Base-by-base conservation (phyloP, 257 asterid species). In the Ballota nigra region DNA sequence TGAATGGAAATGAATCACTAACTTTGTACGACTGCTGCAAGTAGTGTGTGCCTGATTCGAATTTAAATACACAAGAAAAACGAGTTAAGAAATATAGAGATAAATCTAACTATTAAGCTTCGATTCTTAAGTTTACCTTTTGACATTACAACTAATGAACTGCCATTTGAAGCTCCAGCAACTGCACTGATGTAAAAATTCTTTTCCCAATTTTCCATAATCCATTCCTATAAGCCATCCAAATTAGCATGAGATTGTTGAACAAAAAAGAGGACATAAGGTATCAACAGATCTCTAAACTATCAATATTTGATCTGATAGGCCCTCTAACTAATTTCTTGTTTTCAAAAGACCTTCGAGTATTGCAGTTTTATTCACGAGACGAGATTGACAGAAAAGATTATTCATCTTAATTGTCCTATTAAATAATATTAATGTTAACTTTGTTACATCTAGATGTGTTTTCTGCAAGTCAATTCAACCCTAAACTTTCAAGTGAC, bases 1-100 rank as follows among this genome's bases (percentile, higher is more conserved):
- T 92, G 84, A 78, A 92, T 0, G 98, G 98, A 80, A 92, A 92
- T 33, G 96, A 79, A 15, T 92, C 98, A 8, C 96, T 80, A 31
- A 92, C 92, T 86, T 92, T 92, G 82, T 92, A 92, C 1, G 97
- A 88, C 68, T 92, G 98, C 73, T 88, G 96, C 69, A 79, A 55
- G 76, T 86, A 92, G 53, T 59, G 86, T 23, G 96, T 88, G 57
- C 96, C 98, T 92, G 87, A 62, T 63, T 58, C 41, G 29, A 24
- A 55, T 13, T 49, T 18, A 57, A 67, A 29, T 51, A 74, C 20
- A 38, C 16, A 34, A 73, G 81, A 63, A 59, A 23, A 64, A 76
- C 53, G 22, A 15, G 63, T 36, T 70, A 20, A 5, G 4, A 13
- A 29, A 34, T 31, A 36, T 55, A 36, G 8, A 28, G 31, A 8